Conservation (phyloP, 805 yeast genomes). For the Schwanniomyces yamadae region DNA sequence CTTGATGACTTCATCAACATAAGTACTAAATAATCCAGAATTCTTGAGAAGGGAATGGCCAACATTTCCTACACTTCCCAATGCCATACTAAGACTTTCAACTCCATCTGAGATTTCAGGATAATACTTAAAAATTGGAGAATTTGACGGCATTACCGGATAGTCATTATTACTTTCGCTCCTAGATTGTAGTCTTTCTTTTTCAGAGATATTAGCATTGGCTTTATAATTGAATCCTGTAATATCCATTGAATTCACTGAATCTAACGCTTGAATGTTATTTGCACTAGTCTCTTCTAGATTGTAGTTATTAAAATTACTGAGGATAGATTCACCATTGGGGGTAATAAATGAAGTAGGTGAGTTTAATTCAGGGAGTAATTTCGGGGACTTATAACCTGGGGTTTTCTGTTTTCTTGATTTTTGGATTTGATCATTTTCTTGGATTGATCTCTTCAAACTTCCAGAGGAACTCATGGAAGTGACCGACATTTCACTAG, state of each 20-base stretch:
- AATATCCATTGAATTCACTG: not conserved
- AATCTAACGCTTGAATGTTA: not conserved
- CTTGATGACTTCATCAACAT: constrained; percentile 10
- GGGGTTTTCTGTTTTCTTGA: not conserved
- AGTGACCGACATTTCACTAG: not conserved
- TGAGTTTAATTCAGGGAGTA: constrained; percentile 2
- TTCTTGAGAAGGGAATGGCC: constrained; percentile 25
- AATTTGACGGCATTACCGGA: not conserved
- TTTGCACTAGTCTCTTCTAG: not conserved
- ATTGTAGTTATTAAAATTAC: not conserved
- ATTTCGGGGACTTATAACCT: not conserved
- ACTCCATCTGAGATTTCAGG: constrained; percentile 24
- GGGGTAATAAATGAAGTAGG: constrained; percentile 14
- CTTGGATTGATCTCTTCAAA: too few relatives aligned
- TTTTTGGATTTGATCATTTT: not conserved
- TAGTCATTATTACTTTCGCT: too few relatives aligned
- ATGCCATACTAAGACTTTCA: constrained; percentile 22
- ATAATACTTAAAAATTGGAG: not conserved
- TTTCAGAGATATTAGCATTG: not conserved
- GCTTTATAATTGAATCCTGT: not conserved
- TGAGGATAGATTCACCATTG: constrained; percentile 11
- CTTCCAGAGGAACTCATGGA: not conserved
- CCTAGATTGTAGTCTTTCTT: not conserved
- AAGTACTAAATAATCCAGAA: constrained; percentile 26
- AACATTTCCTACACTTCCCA: constrained; percentile 25